Base-by-base conservation (phyloP, 2,329 filamentous ascomycete genomes). In the Stagonosporopsis tanaceti region DNA sequence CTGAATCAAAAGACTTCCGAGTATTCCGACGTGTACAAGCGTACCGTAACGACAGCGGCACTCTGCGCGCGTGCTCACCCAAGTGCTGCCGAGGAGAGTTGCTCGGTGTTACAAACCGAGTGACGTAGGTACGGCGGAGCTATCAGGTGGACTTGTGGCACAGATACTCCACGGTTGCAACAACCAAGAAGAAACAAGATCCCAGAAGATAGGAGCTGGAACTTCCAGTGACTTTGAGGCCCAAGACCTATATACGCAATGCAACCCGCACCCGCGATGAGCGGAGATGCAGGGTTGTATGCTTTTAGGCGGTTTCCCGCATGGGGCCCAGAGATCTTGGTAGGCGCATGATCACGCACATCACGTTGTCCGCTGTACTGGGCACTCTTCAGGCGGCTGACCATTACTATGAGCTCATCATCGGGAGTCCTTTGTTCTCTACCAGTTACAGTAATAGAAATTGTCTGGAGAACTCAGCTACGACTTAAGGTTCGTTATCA, bases 331-430 rank as follows among this genome's bases (percentile, higher is more conserved):
- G 53, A 55, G 51, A 59, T 63, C 44, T 59, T 47, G 58, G 46
- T 56, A 55, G 41, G 54, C 66, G 63, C 65, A 63, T 68, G 66
- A 68, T 63, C 59, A 59, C 53, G 46, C 47, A 59, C 52, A 59
- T 57, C 54, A 38, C 52, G 14, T 63, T 30, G 62, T 63, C 63
- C 53, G 55, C 47, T 50, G 25, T 39, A 60, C 50, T 50, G 3
- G 20, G 20, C 3, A 65, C 57, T 45, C 46, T 47, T 35, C 42
- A 50, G 44, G 34, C 45, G 50, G 42, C 59, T 58, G 54, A 58
- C 54, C 38, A 47, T 44, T 53, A 9, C 22, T 7, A 44, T 58
- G 50, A 50, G 51, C 59, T 61, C 54, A 55, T 52, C 50, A 22
- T 38, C 45, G 2, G 27, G 7, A 6, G 15, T 20, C 27, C 37